A percentile compares a stretch with the other conserved stretches of the same genome.
phyloP scores from a whole-genome alignment of 176 grass and related monocot genomes.

The Hyparrhenia diplandra region DNA sequence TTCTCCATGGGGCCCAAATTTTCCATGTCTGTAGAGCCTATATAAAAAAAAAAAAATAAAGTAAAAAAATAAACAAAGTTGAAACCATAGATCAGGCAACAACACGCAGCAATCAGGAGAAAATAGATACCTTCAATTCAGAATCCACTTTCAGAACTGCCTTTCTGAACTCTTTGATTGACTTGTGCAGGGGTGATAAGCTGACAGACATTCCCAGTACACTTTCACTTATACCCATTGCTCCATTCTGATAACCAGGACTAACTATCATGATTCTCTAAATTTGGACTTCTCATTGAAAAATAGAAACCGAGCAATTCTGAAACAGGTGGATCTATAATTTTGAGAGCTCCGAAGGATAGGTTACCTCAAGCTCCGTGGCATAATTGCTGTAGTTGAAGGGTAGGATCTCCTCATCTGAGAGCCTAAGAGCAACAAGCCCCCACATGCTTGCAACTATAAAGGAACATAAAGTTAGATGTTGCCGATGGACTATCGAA shows the following conservation, averaged over 20 bases:
- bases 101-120: neutral
- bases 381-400: slow-evolving; percentile 79
- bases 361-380: slow-evolving; percentile 62
- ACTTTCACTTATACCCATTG: slow-evolving; percentile 30
- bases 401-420: slow-evolving; percentile 86
- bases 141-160: slow-evolving; percentile 61
- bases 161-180: slow-evolving; percentile 60
- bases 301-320: neutral
- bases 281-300: slow-evolving; percentile 8
- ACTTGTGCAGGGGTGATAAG: slow-evolving; percentile 66
- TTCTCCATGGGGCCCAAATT: slow-evolving; percentile 42
- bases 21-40: slow-evolving; percentile 57
- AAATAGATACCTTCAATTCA: slow-evolving; percentile 64
- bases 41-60: slow-evolving; percentile 36
- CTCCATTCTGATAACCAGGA: slow-evolving; percentile 39
- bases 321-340: slow-evolving; percentile 5
- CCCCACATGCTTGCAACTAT: slow-evolving; percentile 86
- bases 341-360: neutral
- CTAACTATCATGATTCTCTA: slow-evolving; percentile 1
- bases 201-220: slow-evolving; percentile 45
- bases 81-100: neutral
- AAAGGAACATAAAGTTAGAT: slow-evolving; percentile 6
- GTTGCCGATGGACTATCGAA: neutral
- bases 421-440: slow-evolving; percentile 69
- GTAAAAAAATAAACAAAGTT: neutral